Evolutionary conservation across 768 basidiomycete species (phyloP), one percentile per base, ranked within the genome.

Genomic region (Boletus sp.): DNA sequence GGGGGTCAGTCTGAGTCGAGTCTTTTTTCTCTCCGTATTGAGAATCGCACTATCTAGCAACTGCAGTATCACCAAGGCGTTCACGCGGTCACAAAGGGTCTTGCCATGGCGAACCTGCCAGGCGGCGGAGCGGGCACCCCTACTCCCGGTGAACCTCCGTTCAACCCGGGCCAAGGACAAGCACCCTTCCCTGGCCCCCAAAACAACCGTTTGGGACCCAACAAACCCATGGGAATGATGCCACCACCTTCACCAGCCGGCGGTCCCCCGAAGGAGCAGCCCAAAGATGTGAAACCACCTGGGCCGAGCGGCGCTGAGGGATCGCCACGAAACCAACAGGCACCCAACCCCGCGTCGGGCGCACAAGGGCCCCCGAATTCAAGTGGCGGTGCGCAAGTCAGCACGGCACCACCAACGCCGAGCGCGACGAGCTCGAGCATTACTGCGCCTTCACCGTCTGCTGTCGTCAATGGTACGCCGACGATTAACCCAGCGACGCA

Each of bases 181-280:
- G 61, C 58, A n/a, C 65, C 68, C 11, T 74, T 75, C 47, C 53
- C 70, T 59, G 55, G 73, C 51, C 48, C 72, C 21, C 63, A 70
- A 71, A 55, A 69, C 69, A 55, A 55, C 56, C 61, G 64, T 51
- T 37, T 63, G 60, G 72, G 56, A 25, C 74, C 64, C 58, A 53
- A 40, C 30, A 75, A 75, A 49, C 64, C 73, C 1, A 77, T 74
- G 72, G 68, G 65, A 15, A 82, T 80, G 79, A 73, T 76, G 67
- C 61, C 65, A n/a, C 81, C 81, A 0, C 82, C 81, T 5, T 82
- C 82, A 6, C 80, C 83, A 38, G 76, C 74, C 1, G 60, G 64
- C 46, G 63, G 63, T 55, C 68, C 66, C 44, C 54, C 63, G 29
- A 67, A 70, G 55, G 67, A 70, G 50, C 70, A 69, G 51, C 49